A percentile compares a stretch with the other conserved stretches of the same genome.
Conservation (phyloP, 805 yeast species). For the Candida andamanensis region DNA sequence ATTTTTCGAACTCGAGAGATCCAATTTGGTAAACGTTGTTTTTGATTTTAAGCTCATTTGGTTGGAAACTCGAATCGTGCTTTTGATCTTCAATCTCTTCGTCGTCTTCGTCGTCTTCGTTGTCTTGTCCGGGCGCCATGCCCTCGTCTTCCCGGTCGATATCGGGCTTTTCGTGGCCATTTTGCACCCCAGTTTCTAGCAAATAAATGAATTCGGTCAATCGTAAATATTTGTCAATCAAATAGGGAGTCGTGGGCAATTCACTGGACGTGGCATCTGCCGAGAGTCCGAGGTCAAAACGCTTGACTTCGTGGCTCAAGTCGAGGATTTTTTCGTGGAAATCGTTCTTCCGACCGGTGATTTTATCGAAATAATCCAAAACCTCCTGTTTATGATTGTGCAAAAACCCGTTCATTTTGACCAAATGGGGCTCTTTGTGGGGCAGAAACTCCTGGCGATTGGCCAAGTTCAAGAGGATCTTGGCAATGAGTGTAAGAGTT, state of each 20-base stretch:
- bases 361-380: slow-evolving; percentile 61
- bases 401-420: slow-evolving; percentile 65
- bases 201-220: slow-evolving; percentile 54
- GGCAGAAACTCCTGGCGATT: slow-evolving; percentile 68
- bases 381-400: slow-evolving; percentile 52
- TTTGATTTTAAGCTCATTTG: slow-evolving; percentile 20
- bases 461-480: slow-evolving; percentile 71
- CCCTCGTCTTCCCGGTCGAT: slow-evolving; percentile 1
- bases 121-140: slow-evolving; percentile 5
- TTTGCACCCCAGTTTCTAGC: slow-evolving; percentile 21
- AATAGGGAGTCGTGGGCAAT: slow-evolving; percentile 62
- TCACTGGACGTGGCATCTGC: slow-evolving; percentile 46
- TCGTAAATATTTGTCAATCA: slow-evolving; percentile 61
- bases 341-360: slow-evolving; percentile 67
- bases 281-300: slow-evolving; percentile 56
- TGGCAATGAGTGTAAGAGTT: slow-evolving; percentile 77
- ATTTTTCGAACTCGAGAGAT: slow-evolving; percentile 46
- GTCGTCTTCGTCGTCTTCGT: slow-evolving; percentile 3
- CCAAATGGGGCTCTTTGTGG: slow-evolving; percentile 78
- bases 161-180: slow-evolving; percentile 1
- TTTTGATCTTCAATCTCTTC: slow-evolving; percentile 6
- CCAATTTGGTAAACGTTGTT: slow-evolving; percentile 39
- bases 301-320: slow-evolving; percentile 49
- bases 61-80: slow-evolving; percentile 4
- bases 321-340: slow-evolving; percentile 55